These are phyloP conservation scores for Cystobasidiaceae sp. DNA, from an alignment of 1,284 basidiomycete genomes.

Conservation along the genomic window DNA sequence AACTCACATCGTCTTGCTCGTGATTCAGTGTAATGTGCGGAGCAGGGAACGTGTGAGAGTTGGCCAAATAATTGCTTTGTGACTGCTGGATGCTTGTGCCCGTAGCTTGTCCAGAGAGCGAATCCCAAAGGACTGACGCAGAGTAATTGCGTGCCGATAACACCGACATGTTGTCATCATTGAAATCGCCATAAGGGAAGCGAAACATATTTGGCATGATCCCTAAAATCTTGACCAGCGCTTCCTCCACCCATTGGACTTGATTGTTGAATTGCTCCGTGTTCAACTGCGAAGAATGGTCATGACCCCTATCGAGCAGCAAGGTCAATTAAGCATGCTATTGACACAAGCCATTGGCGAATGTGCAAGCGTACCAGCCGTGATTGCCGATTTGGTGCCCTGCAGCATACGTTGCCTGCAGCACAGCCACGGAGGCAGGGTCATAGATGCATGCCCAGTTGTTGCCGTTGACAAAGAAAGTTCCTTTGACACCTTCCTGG, in stretches of 20 bases:
- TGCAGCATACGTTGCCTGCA: conserved; percentile 36
- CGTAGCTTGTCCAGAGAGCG: conserved; percentile 18
- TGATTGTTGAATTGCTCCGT: conserved; percentile 14
- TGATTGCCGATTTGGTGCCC: conserved; percentile 44
- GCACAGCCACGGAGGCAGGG: conserved; percentile 32
- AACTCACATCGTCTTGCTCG: no score
- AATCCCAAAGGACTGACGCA: conserved; percentile 31
- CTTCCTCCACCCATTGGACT: conserved; percentile 32
- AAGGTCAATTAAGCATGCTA: no score
- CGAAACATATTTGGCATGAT: conserved; percentile 41
- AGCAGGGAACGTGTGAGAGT: conserved; percentile 11
- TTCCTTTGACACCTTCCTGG: conserved; percentile 32
- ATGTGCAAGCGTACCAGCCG: conserved; percentile 38
- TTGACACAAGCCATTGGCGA: no score
- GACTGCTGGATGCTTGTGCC: conserved; percentile 6
- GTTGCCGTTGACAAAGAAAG: conserved; percentile 35
- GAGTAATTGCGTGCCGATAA: conserved; percentile 39
- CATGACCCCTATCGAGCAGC: conserved; percentile 20
- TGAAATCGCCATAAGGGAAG: conserved; percentile 37
- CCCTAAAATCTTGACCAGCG: conserved; percentile 43
- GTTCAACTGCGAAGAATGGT: conserved; percentile 11
- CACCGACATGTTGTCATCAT: conserved; percentile 32
- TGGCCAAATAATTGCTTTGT: conserved; percentile 7
- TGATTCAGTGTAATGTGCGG: conserved; percentile 30
- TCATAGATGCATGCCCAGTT: conserved; percentile 41